These are phyloP conservation scores for Ophiocordyceps australis DNA, from an alignment of 2,329 filamentous ascomycete species.

Conservation along the genomic window DNA sequence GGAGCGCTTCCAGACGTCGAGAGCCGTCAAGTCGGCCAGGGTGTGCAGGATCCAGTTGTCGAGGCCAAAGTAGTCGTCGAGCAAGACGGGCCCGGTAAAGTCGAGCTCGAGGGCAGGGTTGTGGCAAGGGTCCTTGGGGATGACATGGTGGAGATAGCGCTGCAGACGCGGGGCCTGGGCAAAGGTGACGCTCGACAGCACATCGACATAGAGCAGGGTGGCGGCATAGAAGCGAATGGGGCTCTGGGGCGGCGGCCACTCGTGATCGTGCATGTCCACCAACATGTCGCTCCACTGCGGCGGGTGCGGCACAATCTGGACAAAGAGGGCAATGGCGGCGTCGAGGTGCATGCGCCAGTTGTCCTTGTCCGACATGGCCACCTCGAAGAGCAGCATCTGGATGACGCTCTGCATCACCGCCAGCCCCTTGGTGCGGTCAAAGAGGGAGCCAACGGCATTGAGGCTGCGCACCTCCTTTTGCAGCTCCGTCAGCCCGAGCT, in stretches of 20 bases:
- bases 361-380: slow-evolving; percentile 22
- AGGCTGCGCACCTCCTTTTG: slow-evolving; percentile 20
- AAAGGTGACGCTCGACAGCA: slow-evolving; percentile 27
- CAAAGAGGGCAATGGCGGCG: slow-evolving; percentile 29
- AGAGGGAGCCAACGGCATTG: slow-evolving; percentile 11
- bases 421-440: slow-evolving; percentile 14
- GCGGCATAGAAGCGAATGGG: slow-evolving; percentile 27
- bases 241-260: slow-evolving; percentile 21
- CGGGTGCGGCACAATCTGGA: slow-evolving; percentile 20
- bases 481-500: slow-evolving; percentile 23
- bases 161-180: slow-evolving; percentile 21
- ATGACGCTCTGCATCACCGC: slow-evolving; percentile 29
- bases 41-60: slow-evolving; percentile 36
- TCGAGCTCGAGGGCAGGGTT: slow-evolving; percentile 5
- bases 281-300: slow-evolving; percentile 18
- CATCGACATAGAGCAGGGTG: slow-evolving; percentile 27
- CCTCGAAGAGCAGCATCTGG: slow-evolving; percentile 34
- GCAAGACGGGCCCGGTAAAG: slow-evolving; percentile 14
- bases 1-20: slow-evolving; percentile 37
- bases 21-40: slow-evolving; percentile 32
- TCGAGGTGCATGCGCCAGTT: slow-evolving; percentile 32
- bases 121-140: slow-evolving; percentile 12
- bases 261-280: slow-evolving; percentile 9
- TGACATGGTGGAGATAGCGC: slow-evolving; percentile 19
- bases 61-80: slow-evolving; percentile 34